Evolutionary conservation across 352 stramenopile species (phyloP), one percentile per base, ranked within the genome.

Genomic region (Phytophthora niederhauseri): DNA sequence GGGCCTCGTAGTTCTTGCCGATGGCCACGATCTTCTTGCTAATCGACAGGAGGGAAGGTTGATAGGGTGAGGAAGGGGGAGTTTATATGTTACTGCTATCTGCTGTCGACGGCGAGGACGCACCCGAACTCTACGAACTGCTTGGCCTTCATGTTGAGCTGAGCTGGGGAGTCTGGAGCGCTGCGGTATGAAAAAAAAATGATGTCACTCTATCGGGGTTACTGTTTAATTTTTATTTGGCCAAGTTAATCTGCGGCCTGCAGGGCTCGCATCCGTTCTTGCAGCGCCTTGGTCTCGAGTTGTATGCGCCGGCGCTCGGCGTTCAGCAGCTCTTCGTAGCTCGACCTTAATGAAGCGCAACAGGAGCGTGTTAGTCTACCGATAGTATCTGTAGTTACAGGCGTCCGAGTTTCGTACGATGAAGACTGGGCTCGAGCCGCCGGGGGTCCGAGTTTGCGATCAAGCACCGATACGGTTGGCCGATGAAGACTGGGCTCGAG

Each of bases 1-100:
- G 88, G 31, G 85, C 84, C 56, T 92, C 86, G 48, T 94, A 96
- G 66, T 96, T 96, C 72, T 94, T 93, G 67, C 87, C 85, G 66
- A 96, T 93, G 17, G 80, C 84, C 31, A 95, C 72, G 51, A 94
- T 90, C 76, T 94, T 94, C 72, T 94, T 92, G 61, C 84, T 91
- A 66, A 0, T 3, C 17, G 17, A 19, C 57, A 61, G 12, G 15
- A 6, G 24, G 9, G 11, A 41, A 14, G 34, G 9, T 41, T 15
- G 15, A 17, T 15, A 14, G 9, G 34, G 41, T 48, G 58, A 26
- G 12, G 28, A 20, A 38, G 22, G 4, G 48, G 22, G 28, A 57
- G 2, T 14, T n/a, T n/a, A n/a, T 34, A n/a, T 34, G 9, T 7
- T 9, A 7, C 22, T 46, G 30, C 49, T 19, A 14, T 41, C 34